Base-by-base conservation (phyloP, 306 rosid genomes). In the Malus fusca region DNA sequence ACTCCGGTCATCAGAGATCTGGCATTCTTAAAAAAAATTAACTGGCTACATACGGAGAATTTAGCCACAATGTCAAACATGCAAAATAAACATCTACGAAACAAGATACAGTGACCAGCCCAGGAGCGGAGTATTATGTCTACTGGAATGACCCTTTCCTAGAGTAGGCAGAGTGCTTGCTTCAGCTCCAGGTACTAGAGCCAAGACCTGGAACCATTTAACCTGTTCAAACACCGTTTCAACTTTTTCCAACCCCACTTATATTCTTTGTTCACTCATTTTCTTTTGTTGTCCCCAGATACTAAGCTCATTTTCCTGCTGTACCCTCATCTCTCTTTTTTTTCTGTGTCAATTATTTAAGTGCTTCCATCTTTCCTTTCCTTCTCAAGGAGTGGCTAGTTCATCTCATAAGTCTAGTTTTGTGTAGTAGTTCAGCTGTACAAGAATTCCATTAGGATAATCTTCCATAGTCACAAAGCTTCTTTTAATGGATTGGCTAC, bases 381-480 rank as follows among this genome's bases (percentile, higher is more conserved):
- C 68, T 9, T 73, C 56, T n/a, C 67, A 73, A 73, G 68, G 37
- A 73, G 55, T 28, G 19, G 42, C 67, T 58, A 73, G 68, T 64
- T 58, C 26, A 40, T 55, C 42, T 58, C 25, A 19, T 8, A 21
- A 61, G 28, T 59, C 77, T 59, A 3, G 9, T 1, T 42, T 58
- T 59, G 8, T 31, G 23, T 18, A 60, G 42, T 17, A 37, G 42
- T 58, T 60, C 40, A 22, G 22, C 37, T 33, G 25, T 37, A 17
- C 25, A 56, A 56, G 25, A 22, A 72, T 17, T n/a, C 71, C 28
- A 35, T 66, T 11, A 43, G 43, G 69, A 18, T 25, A 26, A 40
- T 60, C 67, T 58, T 72, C 77, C 43, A 60, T 25, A 11, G 77
- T 60, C 46, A 73, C 56, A 73, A 25, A 42, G 11, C 25, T 73